These are phyloP conservation scores for Amphibolis antarctica DNA, from an alignment of 106 monocot species.

Conservation along the genomic window DNA sequence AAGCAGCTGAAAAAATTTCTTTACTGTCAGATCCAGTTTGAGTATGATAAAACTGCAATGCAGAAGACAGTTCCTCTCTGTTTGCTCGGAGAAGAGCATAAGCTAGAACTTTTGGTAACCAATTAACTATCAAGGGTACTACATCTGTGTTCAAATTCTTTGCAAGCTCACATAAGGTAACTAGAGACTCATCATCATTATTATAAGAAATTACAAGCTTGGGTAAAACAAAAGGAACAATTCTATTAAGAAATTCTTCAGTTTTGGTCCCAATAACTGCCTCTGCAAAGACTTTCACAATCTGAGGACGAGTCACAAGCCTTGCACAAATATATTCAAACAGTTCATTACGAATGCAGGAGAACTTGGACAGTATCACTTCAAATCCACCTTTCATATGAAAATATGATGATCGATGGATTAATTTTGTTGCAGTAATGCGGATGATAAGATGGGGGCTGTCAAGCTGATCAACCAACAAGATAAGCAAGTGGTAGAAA, in stretches of 20 bases:
- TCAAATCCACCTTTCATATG: conserved; percentile 68
- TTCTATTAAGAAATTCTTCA: conserved; percentile 54
- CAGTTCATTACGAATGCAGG: conserved; percentile 46
- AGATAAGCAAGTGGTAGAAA: conserved; percentile 53
- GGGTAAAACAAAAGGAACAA: conserved; percentile 77
- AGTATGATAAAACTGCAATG: conserved; percentile 70
- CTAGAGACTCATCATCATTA: conserved; percentile 42
- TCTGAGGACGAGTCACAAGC: conserved; percentile 44
- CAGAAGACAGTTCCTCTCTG: conserved; percentile 54
- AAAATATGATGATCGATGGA: conserved; percentile 34
- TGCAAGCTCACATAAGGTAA: conserved; percentile 59
- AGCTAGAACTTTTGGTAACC: conserved; percentile 85
- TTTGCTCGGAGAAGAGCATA: conserved; percentile 66
- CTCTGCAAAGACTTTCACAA: conserved; percentile 73
- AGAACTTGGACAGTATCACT: conserved; percentile 43
- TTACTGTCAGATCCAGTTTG: conserved; percentile 78
- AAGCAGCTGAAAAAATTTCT: conserved; percentile 91
- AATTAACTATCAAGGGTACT: conserved; percentile 65
- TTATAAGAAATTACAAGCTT: conserved; percentile 66
- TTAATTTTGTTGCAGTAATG: conserved; percentile 45
- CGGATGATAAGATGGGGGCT: conserved; percentile 38
- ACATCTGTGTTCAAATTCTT: conserved; percentile 49
- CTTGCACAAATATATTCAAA: conserved; percentile 63
- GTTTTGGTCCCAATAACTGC: conserved; percentile 51
- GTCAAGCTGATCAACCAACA: conserved; percentile 81